phyloP scores from a whole-genome alignment of 306 rosid genomes.

The Acmispon strigosus region DNA sequence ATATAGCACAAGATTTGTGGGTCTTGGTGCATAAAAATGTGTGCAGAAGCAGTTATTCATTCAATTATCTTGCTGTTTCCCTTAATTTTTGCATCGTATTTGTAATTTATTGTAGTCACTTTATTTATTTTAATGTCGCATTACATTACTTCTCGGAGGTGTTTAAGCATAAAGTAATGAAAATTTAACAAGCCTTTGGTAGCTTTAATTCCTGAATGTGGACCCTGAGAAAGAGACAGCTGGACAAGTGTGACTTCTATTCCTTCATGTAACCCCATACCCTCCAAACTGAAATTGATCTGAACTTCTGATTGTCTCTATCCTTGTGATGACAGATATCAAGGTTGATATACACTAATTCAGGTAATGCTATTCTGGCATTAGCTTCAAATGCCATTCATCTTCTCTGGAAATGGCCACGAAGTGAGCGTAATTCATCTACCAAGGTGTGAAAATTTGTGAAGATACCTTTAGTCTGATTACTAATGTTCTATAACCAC shows the following conservation, averaged over 20 bases:
- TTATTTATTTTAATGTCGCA: too few species aligned
- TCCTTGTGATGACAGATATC: slow-evolving; percentile 64
- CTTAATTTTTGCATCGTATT: too few species aligned
- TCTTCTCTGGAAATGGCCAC: slow-evolving; percentile 92
- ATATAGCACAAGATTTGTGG: too few species aligned
- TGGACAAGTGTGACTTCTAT: not conserved
- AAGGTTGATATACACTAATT: slow-evolving; percentile 87
- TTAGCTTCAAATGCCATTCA: slow-evolving; percentile 93
- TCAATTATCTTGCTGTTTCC: too few species aligned
- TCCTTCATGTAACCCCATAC: not conserved
- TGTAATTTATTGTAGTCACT: too few species aligned
- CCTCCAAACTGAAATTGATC: not conserved
- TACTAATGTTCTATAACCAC: not conserved
- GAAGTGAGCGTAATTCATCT: slow-evolving; percentile 71
- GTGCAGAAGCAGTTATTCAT: too few species aligned
- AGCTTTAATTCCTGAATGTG: not conserved
- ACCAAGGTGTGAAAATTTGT: slow-evolving; percentile 50
- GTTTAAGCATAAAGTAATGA: too few species aligned
- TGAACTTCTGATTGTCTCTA: slow-evolving; percentile 1
- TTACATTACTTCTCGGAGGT: too few species aligned
- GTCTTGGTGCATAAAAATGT: too few species aligned
- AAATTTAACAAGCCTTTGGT: too few species aligned
- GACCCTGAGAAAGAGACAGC: not conserved
- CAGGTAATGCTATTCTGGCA: slow-evolving; percentile 87
- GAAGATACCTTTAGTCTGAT: slow-evolving; percentile 7